These are phyloP conservation scores for Geotrichum cucujoidarum DNA, from an alignment of 1,139 yeast species.

Conservation along the genomic window DNA sequence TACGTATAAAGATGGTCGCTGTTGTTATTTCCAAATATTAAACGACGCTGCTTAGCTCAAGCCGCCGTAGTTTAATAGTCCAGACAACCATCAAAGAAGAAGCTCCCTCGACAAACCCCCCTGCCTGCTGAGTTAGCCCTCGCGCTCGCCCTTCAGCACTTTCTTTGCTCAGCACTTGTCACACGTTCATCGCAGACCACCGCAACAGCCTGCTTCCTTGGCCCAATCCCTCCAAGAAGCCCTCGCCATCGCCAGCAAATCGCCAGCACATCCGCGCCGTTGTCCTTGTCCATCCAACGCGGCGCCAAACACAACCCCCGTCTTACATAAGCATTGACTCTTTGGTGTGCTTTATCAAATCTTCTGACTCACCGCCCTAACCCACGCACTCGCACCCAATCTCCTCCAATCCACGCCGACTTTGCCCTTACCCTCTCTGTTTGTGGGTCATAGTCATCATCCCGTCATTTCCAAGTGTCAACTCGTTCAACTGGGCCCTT, in stretches of 20 bases:
- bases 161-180: too few species aligned
- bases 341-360: neutral
- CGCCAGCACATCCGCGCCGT: too few species aligned
- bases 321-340: neutral
- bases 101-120: neutral
- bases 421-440: neutral
- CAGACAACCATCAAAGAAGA: neutral
- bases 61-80: neutral
- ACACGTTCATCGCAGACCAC: too few species aligned
- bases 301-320: too few species aligned
- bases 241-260: too few species aligned
- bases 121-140: too few species aligned
- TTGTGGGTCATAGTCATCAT: too few species aligned
- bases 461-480: neutral
- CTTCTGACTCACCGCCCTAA: neutral
- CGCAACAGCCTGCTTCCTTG: too few species aligned
- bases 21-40: constrained; percentile 6
- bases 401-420: too few species aligned
- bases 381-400: neutral
- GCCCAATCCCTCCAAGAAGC: too few species aligned
- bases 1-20: constrained; percentile 10
- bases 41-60: neutral
- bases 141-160: too few species aligned
- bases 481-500: neutral
- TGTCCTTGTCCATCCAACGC: too few species aligned